phyloP scores from a whole-genome alignment of 2,329 filamentous ascomycete genomes.

The Penicillium italicum region DNA sequence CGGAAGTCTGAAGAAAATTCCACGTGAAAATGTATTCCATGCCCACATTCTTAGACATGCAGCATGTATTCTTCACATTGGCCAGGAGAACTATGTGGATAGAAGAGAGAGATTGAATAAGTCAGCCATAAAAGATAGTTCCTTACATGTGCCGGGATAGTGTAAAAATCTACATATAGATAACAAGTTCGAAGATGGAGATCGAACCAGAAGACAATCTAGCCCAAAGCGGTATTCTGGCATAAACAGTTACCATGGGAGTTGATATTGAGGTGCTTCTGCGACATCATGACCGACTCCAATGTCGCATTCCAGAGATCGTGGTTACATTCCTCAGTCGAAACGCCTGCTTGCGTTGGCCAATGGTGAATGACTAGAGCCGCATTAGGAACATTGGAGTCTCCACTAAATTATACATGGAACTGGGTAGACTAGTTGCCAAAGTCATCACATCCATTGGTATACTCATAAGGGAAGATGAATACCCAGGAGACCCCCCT shows the following conservation, averaged over 20 bases:
- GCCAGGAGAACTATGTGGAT: neutral
- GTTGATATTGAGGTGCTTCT: neutral
- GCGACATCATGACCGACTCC: slow-evolving; percentile 4
- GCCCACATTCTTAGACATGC: neutral
- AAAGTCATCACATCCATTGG: no score
- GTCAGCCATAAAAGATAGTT: no score
- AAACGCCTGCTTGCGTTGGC: slow-evolving; percentile 4
- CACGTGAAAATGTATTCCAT: slow-evolving; percentile 1
- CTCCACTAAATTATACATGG: neutral
- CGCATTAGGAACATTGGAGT: slow-evolving; percentile 6
- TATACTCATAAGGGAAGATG: no score
- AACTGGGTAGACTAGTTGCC: no score
- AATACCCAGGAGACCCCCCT: no score
- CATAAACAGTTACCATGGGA: neutral
- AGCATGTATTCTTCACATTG: neutral
- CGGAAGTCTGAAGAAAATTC: neutral
- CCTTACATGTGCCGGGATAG: neutral
- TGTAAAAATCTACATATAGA: neutral
- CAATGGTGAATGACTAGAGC: neutral
- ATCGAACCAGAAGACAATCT: neutral
- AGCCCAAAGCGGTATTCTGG: neutral
- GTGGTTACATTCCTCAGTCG: slow-evolving; percentile 18
- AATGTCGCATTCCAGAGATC: slow-evolving; percentile 12
- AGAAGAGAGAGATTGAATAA: neutral
- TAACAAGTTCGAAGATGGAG: neutral